These are phyloP conservation scores for Leptoxyphium fumago DNA, from an alignment of 2,329 filamentous ascomycete species.

Conservation along the genomic window DNA sequence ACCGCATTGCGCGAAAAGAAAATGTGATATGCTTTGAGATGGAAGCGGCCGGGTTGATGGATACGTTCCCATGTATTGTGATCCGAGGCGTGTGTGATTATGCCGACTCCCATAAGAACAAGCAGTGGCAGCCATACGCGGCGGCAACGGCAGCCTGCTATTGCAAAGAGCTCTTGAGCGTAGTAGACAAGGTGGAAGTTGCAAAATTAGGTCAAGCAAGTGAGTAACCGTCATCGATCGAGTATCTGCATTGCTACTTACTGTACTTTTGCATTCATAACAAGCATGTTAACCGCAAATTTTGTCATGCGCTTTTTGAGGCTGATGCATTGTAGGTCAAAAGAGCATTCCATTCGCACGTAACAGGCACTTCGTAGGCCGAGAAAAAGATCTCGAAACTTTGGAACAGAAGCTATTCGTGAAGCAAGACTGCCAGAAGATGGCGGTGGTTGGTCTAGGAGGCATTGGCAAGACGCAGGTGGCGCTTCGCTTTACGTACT, in stretches of 20 bases:
- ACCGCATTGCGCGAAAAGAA: background rate
- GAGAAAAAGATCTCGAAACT: constrained; percentile 12
- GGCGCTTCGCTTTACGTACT: constrained; percentile 18
- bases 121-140: constrained; percentile 18
- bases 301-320: too few relatives aligned
- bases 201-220: too few relatives aligned
- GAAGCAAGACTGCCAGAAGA: constrained; percentile 10
- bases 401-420: constrained; percentile 16
- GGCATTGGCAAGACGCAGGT: constrained; percentile 21
- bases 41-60: constrained; percentile 7
- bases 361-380: constrained; percentile 16
- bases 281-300: too few relatives aligned
- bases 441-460: constrained; percentile 18
- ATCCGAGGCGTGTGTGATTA: constrained; percentile 11
- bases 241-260: too few relatives aligned
- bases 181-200: too few relatives aligned
- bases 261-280: too few relatives aligned
- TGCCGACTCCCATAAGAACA: constrained; percentile 15
- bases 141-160: constrained; percentile 14
- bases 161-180: constrained; percentile 6
- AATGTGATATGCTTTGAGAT: constrained; percentile 6
- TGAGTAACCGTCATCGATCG: too few relatives aligned
- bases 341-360: constrained; percentile 14
- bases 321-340: background rate
- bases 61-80: constrained; percentile 8